A percentile compares a stretch with the other conserved stretches of the same genome.
These are phyloP conservation scores for Zopfochytrium polystomum DNA, from an alignment of 371 early-diverging fungal species.

Conservation along the genomic window DNA sequence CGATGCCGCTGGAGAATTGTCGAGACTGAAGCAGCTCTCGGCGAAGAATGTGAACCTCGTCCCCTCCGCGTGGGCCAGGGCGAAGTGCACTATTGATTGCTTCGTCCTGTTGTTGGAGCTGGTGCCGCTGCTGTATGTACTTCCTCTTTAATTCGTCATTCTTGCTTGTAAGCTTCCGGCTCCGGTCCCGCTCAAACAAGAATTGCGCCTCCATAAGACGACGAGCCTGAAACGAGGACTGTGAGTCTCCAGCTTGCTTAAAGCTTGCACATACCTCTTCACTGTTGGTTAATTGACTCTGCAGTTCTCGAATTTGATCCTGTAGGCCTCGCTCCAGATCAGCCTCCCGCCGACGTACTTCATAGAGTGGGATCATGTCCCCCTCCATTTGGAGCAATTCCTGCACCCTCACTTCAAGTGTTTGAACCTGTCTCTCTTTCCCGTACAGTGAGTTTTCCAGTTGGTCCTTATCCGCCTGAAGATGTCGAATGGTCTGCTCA, in stretches of 20 bases:
- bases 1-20: conserved; percentile 22
- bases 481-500: conserved; percentile 17
- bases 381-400: conserved; percentile 24
- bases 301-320: conserved; percentile 20
- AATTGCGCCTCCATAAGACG: conserved; percentile 17
- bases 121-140: conserved; percentile 14
- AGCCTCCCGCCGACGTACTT: conserved; percentile 15
- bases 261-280: conserved; percentile 21
- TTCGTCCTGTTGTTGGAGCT: conserved; percentile 27
- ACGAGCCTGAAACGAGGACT: conserved; percentile 5
- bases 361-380: conserved; percentile 7
- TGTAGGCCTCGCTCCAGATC: conserved; percentile 22
- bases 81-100: conserved; percentile 30
- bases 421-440: conserved; percentile 25
- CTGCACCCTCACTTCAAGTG: conserved; percentile 26
- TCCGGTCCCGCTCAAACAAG: conserved; percentile 22
- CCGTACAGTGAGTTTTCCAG: conserved; percentile 12
- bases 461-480: conserved; percentile 21
- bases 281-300: conserved; percentile 6
- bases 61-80: conserved; percentile 18
- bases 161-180: conserved; percentile 6
- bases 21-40: conserved; percentile 26
- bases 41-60: conserved; percentile 22
- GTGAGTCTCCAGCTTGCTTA: neutral
- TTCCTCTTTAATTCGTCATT: conserved; percentile 28